phyloP scores from a whole-genome alignment of 768 basidiomycete genomes.

The Mycena capillaripes region DNA sequence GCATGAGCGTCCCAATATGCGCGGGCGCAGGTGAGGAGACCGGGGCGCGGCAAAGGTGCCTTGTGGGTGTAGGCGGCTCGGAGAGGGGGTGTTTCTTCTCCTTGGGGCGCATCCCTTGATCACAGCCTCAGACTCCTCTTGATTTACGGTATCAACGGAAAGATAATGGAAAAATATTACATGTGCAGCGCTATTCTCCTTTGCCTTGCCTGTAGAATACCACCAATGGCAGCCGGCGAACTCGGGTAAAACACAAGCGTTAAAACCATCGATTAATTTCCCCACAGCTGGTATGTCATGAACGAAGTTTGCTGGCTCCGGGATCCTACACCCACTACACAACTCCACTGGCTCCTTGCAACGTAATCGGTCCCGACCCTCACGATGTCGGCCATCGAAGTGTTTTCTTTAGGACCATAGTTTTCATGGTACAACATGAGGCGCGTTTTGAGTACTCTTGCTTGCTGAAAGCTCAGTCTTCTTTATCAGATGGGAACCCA shows the following conservation, averaged over 20 bases:
- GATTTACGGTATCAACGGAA: neutral
- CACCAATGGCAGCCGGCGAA: neutral
- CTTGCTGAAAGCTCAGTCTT: neutral
- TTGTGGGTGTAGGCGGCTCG: no score
- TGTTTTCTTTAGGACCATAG: neutral
- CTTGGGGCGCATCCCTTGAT: no score
- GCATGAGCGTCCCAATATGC: no score
- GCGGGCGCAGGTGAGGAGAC: no score
- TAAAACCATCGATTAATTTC: neutral
- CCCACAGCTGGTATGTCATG: neutral
- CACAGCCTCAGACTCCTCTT: neutral
- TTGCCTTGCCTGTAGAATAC: conserved; percentile 15
- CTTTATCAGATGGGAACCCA: neutral
- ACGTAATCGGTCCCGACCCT: neutral
- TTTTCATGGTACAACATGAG: neutral
- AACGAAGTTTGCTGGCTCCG: neutral
- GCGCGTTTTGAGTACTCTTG: neutral
- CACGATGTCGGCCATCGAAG: neutral
- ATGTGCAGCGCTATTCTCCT: conserved; percentile 35
- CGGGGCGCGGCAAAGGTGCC: no score
- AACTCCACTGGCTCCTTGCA: neutral
- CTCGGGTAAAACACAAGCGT: no score
- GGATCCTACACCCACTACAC: neutral
- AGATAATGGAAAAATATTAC: conserved; percentile 37
- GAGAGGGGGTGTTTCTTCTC: no score